Conservation (phyloP, 2,329 filamentous ascomycete genomes). For the Pyrenophora graminea region DNA sequence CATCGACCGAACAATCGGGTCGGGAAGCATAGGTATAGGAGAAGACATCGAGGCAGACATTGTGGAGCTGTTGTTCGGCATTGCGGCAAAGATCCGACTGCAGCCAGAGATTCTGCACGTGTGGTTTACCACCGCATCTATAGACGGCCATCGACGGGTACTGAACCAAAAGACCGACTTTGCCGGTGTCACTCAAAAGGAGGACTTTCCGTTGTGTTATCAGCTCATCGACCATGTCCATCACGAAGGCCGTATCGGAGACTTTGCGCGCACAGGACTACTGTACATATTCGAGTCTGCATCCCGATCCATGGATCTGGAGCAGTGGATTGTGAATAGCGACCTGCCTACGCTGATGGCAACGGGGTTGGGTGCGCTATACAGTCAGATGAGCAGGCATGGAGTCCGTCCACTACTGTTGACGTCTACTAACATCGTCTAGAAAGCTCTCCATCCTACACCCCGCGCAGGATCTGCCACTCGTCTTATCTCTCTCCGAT, state of each 20-base stretch:
- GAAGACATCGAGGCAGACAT: conserved; percentile 84
- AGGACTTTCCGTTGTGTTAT: conserved; percentile 95
- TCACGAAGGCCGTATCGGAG: conserved; percentile 89
- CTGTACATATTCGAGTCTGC: conserved; percentile 96
- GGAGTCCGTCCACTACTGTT: conserved; percentile 5
- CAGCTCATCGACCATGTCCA: conserved; percentile 96
- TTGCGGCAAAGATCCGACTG: conserved; percentile 92
- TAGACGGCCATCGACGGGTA: conserved; percentile 47
- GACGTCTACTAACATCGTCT: conserved; percentile 12
- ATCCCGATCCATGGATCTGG: conserved; percentile 77
- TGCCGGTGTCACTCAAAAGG: conserved; percentile 80
- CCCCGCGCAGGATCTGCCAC: conserved; percentile 73
- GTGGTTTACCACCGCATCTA: conserved; percentile 74
- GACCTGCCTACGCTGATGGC: conserved; percentile 97
- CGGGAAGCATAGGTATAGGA: conserved; percentile 72
- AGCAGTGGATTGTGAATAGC: conserved; percentile 97
- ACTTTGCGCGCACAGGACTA: conserved; percentile 92
- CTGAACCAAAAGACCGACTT: conserved; percentile 68
- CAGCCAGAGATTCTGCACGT: conserved; percentile 84
- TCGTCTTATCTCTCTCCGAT: conserved; percentile 86
- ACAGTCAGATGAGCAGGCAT: conserved; percentile 68
- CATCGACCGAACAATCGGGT: conserved; percentile 75
- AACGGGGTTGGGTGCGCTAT: conserved; percentile 81
- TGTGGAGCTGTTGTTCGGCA: conserved; percentile 91
- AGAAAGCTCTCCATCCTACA: conserved; percentile 83